Base-by-base conservation (phyloP, 495 filamentous ascomycete genomes). In the Xylaria acuta region DNA sequence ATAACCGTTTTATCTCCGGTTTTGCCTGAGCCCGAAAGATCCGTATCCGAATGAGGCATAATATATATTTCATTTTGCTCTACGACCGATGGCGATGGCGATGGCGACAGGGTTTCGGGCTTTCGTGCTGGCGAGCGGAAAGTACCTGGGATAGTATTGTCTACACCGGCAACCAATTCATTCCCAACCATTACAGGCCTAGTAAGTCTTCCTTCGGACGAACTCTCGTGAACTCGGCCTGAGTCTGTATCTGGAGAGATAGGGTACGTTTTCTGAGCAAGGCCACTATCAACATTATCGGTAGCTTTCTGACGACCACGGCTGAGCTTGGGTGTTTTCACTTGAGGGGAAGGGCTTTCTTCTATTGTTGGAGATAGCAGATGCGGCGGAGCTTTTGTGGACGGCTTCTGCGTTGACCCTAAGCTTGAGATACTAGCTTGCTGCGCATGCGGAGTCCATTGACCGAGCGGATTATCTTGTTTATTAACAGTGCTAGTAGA, bases 291-390 rank as follows among this genome's bases (percentile, higher is more conserved):
- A 18, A 1, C 32, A 8, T 54, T 8, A 3, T 41, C n/a, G n/a
- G 16, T 54, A 47, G 47, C 9, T 27, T 40, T 63, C 32, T 25
- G 20, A 30, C 16, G 11, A 51, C 54, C 45, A 30, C 27, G 12
- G 7, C 16, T 43, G 2, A 20, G 34, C 27, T 67, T 67, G 47
- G 20, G 25, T 18, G 18, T 9, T 5, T 58, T 0, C 8, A 41
- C 22, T 58, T 56, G 64, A 30, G 73, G 67, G n/a, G 56, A 64
- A 41, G 70, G 72, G 54, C 70, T 74, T 73, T 82, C 82, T 69
- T 82, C 80, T 16, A 73, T 71, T 5, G 79, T 82, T 22, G 80
- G 81, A 30, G 78, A 79, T 27, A 83, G 76, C 51, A 72, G 63
- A 45, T 54, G 75, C 36, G 74, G 69, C 14, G 74, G 77, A 30